Percentiles rank a stretch among this genome's conserved stretches.
Conservation (phyloP, 805 yeast genomes). For the Candida maltosa region DNA sequence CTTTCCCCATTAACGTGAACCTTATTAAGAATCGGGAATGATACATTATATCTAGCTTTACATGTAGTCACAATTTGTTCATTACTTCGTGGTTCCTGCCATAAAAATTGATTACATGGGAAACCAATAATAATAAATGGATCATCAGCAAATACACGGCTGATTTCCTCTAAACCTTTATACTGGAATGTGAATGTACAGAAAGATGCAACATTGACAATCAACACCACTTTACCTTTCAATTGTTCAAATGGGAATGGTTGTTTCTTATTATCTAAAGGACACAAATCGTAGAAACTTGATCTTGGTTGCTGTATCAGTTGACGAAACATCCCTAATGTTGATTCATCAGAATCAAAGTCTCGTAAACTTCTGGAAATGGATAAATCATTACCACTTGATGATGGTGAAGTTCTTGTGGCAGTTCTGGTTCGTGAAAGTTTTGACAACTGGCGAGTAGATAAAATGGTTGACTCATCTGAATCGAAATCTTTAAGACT, state of each 20-base stretch:
- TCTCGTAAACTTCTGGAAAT: no score
- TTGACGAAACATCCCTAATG: no score
- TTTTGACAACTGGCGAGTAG: no score
- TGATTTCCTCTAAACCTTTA: constrained; percentile 38
- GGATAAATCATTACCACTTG: no score
- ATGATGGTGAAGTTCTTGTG: no score
- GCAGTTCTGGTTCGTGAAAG: no score
- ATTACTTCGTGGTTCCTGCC: constrained; percentile 39
- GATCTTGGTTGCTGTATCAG: no score
- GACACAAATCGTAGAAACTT: constrained; percentile 39
- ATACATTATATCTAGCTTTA: constrained; percentile 78
- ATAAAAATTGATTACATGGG: constrained; percentile 44
- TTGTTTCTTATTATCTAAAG: constrained; percentile 35
- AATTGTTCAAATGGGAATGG: constrained; percentile 34
- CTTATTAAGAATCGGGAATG: constrained; percentile 85
- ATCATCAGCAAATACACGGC: constrained; percentile 33
- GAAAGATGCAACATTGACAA: constrained; percentile 43
- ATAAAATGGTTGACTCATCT: no score
- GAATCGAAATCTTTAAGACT: no score
- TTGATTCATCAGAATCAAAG: no score
- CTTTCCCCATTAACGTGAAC: constrained; percentile 84
- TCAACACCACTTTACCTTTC: constrained; percentile 45
- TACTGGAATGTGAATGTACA: constrained; percentile 46
- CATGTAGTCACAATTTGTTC: constrained; percentile 74
- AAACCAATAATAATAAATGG: constrained; percentile 38